Evolutionary conservation across 2,329 filamentous ascomycete species (phyloP).

Genomic region (Colletotrichum tropicicola): DNA sequence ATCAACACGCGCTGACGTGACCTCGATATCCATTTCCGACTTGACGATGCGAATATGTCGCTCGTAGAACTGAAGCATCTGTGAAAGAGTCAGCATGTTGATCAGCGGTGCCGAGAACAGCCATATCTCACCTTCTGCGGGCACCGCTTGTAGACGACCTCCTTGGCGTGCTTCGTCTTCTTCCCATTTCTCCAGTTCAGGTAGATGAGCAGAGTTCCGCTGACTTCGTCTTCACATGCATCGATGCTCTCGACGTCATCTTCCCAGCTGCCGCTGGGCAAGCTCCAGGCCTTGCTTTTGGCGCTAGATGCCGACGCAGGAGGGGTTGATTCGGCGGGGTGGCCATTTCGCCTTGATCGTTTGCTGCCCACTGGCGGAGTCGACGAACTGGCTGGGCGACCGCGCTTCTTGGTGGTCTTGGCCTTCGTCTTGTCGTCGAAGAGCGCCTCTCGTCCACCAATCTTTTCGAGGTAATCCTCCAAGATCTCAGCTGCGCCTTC

Average conservation of each 20-base stretch:
- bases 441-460: slow-evolving; percentile 71
- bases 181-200: slow-evolving; percentile 78
- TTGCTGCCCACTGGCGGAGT: slow-evolving; percentile 52
- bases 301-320: slow-evolving; percentile 52
- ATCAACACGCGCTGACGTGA: slow-evolving; percentile 35
- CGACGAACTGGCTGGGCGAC: slow-evolving; percentile 51
- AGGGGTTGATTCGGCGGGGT: slow-evolving; percentile 59
- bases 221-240: slow-evolving; percentile 73
- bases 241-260: slow-evolving; percentile 76
- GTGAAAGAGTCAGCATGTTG: background rate
- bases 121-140: slow-evolving; percentile 72
- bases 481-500: slow-evolving; percentile 69
- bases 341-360: slow-evolving; percentile 56
- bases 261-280: slow-evolving; percentile 81
- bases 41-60: slow-evolving; percentile 64
- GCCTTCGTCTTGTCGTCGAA: slow-evolving; percentile 60
- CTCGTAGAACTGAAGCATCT: slow-evolving; percentile 71
- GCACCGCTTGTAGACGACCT: slow-evolving; percentile 76
- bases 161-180: slow-evolving; percentile 78
- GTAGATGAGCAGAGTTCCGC: slow-evolving; percentile 70
- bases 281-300: slow-evolving; percentile 62
- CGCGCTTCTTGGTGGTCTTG: slow-evolving; percentile 65
- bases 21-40: slow-evolving; percentile 33
- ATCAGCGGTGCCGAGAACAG: background rate
- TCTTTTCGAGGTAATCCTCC: slow-evolving; percentile 67